Evolutionary conservation across 345 rosid genomes (phyloP), one percentile per base, ranked within the genome.

Genomic region (Syzygium oleosum): DNA sequence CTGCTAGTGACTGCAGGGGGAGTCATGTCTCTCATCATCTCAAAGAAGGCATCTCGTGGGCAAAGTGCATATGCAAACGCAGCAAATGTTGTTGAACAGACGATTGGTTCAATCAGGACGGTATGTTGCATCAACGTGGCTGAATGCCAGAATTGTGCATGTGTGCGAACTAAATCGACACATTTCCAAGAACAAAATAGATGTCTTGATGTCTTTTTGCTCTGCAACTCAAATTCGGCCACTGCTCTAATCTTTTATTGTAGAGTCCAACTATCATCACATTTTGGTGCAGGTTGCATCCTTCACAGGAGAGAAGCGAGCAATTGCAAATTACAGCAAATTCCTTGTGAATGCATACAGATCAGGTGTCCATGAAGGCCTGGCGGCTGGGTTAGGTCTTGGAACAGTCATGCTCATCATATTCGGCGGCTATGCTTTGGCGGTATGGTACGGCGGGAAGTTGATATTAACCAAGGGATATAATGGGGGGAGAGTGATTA

Each of bases 221-320:
- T 27, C 68, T 92, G 79, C 89, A 95, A 4, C 29, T 56, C 55
- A 27, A 10, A 21, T 87, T 49, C 43, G 9, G 34, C 52, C 31
- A 21, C 7, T 1, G 22, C 59, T 27, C 12, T 78, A 5, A 46
- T n/a, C 41, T 8, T 73, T 29, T 78, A 55, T n/a, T 31, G 4
- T 79, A n/a, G 55, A 55, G 34, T 31, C 12, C 56, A 23, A 65
- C 38, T 55, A 68, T 56, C 14, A 53, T 38, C 29, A 52, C 87
- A 54, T 56, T 84, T 46, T 19, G 41, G 63, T 92, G 86, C 90
- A 96, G 98, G 98, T 97, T 85, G 99, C 95, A 7, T 94, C 99
- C 5, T 97, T 95, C 88, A 97, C 98, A 1, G 98, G 98, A 86
- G 98, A 97, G 92, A 94, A 94, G 90, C 94, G 89, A 91, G 98